Percentiles rank a stretch among this genome's conserved stretches.
These are phyloP conservation scores for Saccharomycopsis sp. DNA, from an alignment of 805 yeast species.

Conservation along the genomic window DNA sequence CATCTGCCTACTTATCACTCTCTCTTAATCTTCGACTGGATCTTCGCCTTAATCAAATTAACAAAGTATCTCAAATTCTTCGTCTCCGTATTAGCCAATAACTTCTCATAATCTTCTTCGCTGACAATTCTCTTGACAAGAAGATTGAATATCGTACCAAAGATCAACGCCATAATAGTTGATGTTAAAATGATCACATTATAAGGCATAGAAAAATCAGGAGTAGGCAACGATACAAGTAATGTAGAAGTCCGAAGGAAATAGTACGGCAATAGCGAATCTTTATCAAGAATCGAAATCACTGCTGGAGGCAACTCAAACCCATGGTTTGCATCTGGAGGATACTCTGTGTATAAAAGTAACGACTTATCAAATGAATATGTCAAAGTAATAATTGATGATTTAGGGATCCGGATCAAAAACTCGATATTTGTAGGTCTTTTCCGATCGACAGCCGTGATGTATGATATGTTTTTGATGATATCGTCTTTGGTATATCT, in stretches of 20 bases:
- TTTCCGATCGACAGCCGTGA: constrained; percentile 72
- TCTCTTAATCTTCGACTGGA: not conserved
- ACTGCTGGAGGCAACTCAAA: constrained; percentile 92
- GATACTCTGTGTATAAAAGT: constrained; percentile 81
- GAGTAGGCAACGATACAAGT: constrained; percentile 83
- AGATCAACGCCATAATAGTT: constrained; percentile 86
- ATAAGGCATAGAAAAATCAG: constrained; percentile 98
- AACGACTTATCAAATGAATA: constrained; percentile 85
- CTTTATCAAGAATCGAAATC: constrained; percentile 44
- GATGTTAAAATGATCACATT: constrained; percentile 92
- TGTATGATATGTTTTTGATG: constrained; percentile 50
- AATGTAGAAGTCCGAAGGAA: constrained; percentile 79
- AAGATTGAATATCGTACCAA: constrained; percentile 79
- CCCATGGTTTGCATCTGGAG: constrained; percentile 99
- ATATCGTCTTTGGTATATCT: constrained; percentile 28
- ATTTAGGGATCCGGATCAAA: constrained; percentile 55
- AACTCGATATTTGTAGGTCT: constrained; percentile 83
- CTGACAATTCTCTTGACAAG: constrained; percentile 68
- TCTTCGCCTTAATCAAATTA: constrained; percentile 4
- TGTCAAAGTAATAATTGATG: constrained; percentile 51
- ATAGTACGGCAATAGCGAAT: constrained; percentile 28
- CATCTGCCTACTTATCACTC: no score
- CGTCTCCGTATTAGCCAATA: constrained; percentile 3
- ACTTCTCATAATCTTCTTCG: constrained; percentile 46
- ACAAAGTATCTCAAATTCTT: constrained; percentile 9